phyloP scores from a whole-genome alignment of 495 filamentous ascomycete genomes.

The Tuber borchii region DNA sequence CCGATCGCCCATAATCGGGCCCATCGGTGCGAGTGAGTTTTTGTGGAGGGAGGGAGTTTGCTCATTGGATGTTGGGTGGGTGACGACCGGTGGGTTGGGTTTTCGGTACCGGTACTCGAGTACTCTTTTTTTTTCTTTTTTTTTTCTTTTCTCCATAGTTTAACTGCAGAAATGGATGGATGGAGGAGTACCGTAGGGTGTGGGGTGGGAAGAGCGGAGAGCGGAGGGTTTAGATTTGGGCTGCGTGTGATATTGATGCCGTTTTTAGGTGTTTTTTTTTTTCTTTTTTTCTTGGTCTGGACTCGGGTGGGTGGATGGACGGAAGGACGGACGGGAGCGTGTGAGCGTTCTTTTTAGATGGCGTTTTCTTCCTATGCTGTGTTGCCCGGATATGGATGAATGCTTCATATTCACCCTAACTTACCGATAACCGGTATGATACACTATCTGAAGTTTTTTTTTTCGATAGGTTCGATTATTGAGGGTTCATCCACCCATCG shows the following conservation, averaged over 20 bases:
- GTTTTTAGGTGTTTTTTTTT: background rate
- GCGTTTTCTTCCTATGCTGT: background rate
- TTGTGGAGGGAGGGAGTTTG: background rate
- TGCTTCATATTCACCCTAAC: background rate
- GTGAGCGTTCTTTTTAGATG: too few species aligned
- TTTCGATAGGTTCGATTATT: background rate
- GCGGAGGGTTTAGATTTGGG: background rate
- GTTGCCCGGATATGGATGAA: too few species aligned
- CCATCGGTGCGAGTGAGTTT: conserved; percentile 1
- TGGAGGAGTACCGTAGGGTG: background rate
- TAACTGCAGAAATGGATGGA: background rate
- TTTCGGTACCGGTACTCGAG: background rate
- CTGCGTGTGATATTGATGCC: background rate
- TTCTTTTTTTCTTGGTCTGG: background rate
- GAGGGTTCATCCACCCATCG: background rate
- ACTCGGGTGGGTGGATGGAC: background rate
- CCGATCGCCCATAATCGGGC: background rate
- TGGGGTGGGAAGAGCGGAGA: background rate
- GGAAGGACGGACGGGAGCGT: background rate
- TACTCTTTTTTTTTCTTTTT: background rate
- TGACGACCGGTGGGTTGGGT: background rate
- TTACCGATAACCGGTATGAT: too few species aligned
- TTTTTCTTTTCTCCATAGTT: background rate
- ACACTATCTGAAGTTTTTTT: background rate
- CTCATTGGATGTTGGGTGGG: background rate